A percentile compares a stretch with the other conserved stretches of the same genome.
Conservation (phyloP, 805 yeast genomes). For the Tetrapisispora taiwanensis region DNA sequence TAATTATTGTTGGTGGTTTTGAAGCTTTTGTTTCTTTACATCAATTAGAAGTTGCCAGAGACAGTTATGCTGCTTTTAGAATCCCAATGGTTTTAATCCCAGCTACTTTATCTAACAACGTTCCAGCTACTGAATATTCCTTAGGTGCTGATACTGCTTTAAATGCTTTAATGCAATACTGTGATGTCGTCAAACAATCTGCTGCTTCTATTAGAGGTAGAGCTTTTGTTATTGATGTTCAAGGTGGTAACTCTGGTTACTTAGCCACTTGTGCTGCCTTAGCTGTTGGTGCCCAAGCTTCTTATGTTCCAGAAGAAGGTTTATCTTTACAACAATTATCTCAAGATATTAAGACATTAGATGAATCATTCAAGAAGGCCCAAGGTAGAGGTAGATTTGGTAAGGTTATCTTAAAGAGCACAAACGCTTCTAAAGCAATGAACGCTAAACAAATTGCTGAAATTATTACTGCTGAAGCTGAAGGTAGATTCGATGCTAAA, state of each 20-base stretch:
- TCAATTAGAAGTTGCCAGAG: conserved; percentile 51
- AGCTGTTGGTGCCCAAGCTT: conserved; percentile 62
- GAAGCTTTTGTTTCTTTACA: conserved; percentile 68
- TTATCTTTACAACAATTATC: conserved; percentile 50
- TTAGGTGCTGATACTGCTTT: conserved; percentile 69
- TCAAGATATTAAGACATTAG: conserved; percentile 53
- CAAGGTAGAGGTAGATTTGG: conserved; percentile 61
- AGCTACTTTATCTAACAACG: conserved; percentile 71
- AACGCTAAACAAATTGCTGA: conserved; percentile 61
- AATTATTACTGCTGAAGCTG: conserved; percentile 49
- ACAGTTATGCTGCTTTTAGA: conserved; percentile 56
- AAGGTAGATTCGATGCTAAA: conserved; percentile 61
- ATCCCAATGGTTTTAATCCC: conserved; percentile 74
- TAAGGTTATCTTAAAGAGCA: conserved; percentile 56
- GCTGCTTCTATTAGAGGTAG: conserved; percentile 73
- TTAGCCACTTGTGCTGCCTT: conserved; percentile 61
- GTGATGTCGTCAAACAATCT: conserved; percentile 70
- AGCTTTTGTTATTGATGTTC: conserved; percentile 73
- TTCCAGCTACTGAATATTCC: conserved; percentile 75
- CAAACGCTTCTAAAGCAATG: conserved; percentile 61
- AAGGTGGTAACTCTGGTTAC: conserved; percentile 79
- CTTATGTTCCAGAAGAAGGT: conserved; percentile 69
- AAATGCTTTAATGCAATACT: conserved; percentile 58
- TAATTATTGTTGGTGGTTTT: conserved; percentile 70
- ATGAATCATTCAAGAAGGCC: conserved; percentile 48